These are phyloP conservation scores for Escovopsis sp. DNA, from an alignment of 2,329 filamentous ascomycete species.

Conservation along the genomic window DNA sequence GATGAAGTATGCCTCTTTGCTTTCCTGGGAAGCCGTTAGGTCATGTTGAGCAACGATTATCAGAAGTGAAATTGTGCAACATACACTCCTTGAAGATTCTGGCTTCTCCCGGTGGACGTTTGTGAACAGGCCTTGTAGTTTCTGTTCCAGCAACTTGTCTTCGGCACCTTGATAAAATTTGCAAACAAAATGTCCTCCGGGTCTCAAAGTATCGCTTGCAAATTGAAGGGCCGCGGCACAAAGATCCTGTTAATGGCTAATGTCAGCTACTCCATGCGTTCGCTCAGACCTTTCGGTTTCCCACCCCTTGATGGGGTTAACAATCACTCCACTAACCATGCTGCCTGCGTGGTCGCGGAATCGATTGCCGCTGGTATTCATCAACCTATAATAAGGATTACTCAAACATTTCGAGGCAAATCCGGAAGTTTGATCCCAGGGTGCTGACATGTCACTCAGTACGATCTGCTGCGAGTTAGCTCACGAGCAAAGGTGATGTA, in stretches of 20 bases:
- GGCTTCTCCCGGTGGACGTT: slow-evolving; percentile 83
- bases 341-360: slow-evolving; percentile 85
- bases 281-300: too few species aligned
- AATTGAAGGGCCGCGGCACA: slow-evolving; percentile 77
- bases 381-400: slow-evolving; percentile 96
- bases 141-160: slow-evolving; percentile 64
- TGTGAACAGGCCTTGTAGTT: slow-evolving; percentile 61
- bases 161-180: slow-evolving; percentile 93
- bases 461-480: slow-evolving; percentile 45
- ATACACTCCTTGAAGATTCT: slow-evolving; percentile 72
- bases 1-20: slow-evolving; percentile 73
- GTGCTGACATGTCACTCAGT: slow-evolving; percentile 97
- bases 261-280: neutral
- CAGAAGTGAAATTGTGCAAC: slow-evolving; percentile 11
- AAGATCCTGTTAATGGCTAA: slow-evolving; percentile 51
- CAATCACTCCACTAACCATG: slow-evolving; percentile 53
- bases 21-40: slow-evolving; percentile 17
- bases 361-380: slow-evolving; percentile 86
- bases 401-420: slow-evolving; percentile 80
- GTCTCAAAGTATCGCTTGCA: slow-evolving; percentile 65
- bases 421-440: slow-evolving; percentile 71
- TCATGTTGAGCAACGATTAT: too few species aligned
- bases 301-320: neutral
- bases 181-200: slow-evolving; percentile 84
- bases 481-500: neutral